These are phyloP conservation scores for Rheum nobile DNA, from an alignment of 148 eudicot genomes.

Conservation along the genomic window DNA sequence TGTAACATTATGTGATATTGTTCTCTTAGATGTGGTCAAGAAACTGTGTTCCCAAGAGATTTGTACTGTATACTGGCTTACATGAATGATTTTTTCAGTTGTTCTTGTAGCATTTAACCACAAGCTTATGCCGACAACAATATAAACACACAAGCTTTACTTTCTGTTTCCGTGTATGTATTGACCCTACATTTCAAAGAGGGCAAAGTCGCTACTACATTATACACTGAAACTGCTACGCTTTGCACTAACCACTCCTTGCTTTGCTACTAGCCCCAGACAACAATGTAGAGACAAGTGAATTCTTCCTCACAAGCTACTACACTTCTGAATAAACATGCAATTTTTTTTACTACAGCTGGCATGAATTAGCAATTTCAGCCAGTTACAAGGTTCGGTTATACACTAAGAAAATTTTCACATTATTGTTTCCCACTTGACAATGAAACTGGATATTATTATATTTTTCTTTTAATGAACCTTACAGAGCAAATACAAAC, in stretches of 20 bases:
- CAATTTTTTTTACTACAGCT: too few species aligned
- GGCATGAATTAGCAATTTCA: background rate
- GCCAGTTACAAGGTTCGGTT: background rate
- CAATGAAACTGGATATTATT: background rate
- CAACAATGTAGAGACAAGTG: background rate
- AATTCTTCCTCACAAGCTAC: background rate
- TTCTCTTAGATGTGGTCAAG: background rate
- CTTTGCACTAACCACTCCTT: background rate
- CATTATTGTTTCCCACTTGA: background rate
- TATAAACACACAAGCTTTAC: background rate
- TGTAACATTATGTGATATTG: background rate
- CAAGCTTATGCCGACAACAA: background rate
- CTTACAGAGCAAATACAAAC: background rate
- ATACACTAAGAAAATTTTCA: background rate
- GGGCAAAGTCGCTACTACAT: background rate
- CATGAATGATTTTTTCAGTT: background rate
- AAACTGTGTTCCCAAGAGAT: background rate
- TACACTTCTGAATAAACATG: background rate
- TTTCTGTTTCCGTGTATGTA: background rate
- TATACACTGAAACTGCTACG: background rate
- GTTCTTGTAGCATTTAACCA: background rate
- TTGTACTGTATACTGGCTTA: background rate
- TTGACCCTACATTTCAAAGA: background rate
- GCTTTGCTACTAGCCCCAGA: background rate
- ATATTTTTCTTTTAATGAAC: background rate